A percentile compares a stretch with the other conserved stretches of the same genome.
phyloP scores from a whole-genome alignment of 2,329 filamentous ascomycete species.

The Pestalotiopsis sp. region DNA sequence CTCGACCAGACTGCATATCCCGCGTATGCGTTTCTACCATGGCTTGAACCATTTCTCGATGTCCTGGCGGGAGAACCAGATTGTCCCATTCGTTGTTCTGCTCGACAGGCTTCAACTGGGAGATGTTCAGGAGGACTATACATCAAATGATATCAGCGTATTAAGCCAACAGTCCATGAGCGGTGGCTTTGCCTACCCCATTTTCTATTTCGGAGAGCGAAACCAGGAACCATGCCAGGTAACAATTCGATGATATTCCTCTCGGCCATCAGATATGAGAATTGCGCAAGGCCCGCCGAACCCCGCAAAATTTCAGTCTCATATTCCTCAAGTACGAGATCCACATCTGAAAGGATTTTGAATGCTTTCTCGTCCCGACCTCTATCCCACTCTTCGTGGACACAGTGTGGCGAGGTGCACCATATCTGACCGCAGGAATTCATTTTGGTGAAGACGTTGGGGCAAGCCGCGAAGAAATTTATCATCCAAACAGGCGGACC shows the following conservation, averaged over 20 bases:
- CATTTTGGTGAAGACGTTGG: not conserved
- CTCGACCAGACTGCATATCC: not conserved
- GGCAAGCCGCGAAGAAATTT: not conserved
- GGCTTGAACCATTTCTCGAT: not conserved
- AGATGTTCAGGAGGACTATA: not conserved
- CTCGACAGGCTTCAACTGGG: not conserved
- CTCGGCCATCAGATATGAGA: not conserved
- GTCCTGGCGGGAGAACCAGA: not conserved
- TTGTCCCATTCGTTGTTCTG: not conserved
- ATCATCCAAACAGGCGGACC: not conserved
- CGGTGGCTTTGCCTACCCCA: not conserved
- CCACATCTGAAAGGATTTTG: not conserved
- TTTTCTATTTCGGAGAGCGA: not conserved
- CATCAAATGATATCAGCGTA: no score
- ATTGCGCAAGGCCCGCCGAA: not conserved
- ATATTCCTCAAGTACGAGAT: not conserved
- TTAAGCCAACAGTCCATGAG: no score
- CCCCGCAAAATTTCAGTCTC: not conserved
- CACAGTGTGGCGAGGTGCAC: not conserved
- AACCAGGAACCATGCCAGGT: not conserved
- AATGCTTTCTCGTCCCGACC: not conserved
- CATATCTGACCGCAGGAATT: not conserved
- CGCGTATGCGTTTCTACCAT: not conserved
- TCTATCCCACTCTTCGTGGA: rapidly evolving
- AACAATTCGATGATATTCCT: not conserved